A percentile compares a stretch with the other conserved stretches of the same genome.
Evolutionary conservation across 176 grass and related monocot genomes (phyloP).

Genomic region (Musa troglodytarum): DNA sequence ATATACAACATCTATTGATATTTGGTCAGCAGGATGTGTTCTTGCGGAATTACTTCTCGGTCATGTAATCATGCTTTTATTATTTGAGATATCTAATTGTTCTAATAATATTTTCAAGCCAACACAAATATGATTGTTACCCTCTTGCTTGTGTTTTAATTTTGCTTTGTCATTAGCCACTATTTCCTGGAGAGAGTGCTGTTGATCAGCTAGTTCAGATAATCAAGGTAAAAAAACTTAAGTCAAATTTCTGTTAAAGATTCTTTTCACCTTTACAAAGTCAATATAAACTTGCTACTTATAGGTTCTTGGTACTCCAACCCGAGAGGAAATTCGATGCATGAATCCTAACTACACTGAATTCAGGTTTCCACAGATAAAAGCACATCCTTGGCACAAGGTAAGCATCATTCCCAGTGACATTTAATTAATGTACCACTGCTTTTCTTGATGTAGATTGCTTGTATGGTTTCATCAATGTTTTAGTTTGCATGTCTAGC

Average conservation of each 20-base stretch:
- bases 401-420: slow-evolving; percentile 12
- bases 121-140: background rate
- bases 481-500: too few species aligned
- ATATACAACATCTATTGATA: slow-evolving; percentile 91
- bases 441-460: background rate
- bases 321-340: slow-evolving; percentile 64
- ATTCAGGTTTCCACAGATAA: slow-evolving; percentile 70
- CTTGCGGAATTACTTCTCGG: slow-evolving; percentile 90
- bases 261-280: slow-evolving; percentile 14
- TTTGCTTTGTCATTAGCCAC: slow-evolving; percentile 32
- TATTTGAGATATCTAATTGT: background rate
- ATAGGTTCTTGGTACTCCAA: slow-evolving; percentile 73
- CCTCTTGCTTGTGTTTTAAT: slow-evolving; percentile 6
- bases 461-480: too few species aligned
- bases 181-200: slow-evolving; percentile 65
- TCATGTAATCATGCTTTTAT: slow-evolving; percentile 34
- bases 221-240: slow-evolving; percentile 46
- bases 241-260: background rate
- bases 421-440: background rate
- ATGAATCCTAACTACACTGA: slow-evolving; percentile 76
- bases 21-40: slow-evolving; percentile 97
- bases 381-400: slow-evolving; percentile 78
- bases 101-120: background rate
- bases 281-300: background rate
- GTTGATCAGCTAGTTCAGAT: slow-evolving; percentile 78